Base-by-base conservation (phyloP, 257 asterid species). In the Solanum paucissectum region DNA sequence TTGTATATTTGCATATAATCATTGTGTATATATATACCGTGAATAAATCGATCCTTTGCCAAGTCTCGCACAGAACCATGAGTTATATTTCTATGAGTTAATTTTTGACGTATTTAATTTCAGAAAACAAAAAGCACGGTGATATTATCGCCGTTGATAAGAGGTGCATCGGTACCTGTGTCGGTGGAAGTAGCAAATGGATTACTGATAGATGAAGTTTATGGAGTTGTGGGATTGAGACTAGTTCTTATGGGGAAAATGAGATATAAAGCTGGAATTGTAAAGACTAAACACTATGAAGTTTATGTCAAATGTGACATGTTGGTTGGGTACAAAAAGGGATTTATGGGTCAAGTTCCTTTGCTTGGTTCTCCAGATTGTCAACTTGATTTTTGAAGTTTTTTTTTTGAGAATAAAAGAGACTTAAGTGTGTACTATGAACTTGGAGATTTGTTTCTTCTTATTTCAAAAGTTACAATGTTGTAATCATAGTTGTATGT, bases 181-280 rank as follows among this genome's bases (percentile, higher is more conserved):
- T 84, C 93, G 64, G 91, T 89, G 5, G 96, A 93, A 40, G 92
- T 92, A 52, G 91, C 86, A 0, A 87, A 89, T 79, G 93, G 90
- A 71, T 86, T 95, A 87, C 81, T 42, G 72, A 86, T 75, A 91
- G 98, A 94, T 73, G 89, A 91, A 92, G 82, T 75, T 12, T 94
- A 93, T 73, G 98, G 97, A 83, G 93, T 90, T 89, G 94, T 93
- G 89, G 92, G 87, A 36, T 89, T 95, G 84, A 89, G 94, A 87
- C 74, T 95, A 88, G 94, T 91, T 33, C 9, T 95, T 52, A 38
- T 42, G 42, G 96, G 97, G 83, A 94, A 87, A 86, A 58, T 95
- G 55, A 90, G 90, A 55, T 94, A 92, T 79, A 92, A 90, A 46
- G 94, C 89, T 2, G 94, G 93, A n/a, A 88, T 79, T 12, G 6